These are phyloP conservation scores for Claviceps digitariae DNA, from an alignment of 2,329 filamentous ascomycete genomes.

Conservation along the genomic window DNA sequence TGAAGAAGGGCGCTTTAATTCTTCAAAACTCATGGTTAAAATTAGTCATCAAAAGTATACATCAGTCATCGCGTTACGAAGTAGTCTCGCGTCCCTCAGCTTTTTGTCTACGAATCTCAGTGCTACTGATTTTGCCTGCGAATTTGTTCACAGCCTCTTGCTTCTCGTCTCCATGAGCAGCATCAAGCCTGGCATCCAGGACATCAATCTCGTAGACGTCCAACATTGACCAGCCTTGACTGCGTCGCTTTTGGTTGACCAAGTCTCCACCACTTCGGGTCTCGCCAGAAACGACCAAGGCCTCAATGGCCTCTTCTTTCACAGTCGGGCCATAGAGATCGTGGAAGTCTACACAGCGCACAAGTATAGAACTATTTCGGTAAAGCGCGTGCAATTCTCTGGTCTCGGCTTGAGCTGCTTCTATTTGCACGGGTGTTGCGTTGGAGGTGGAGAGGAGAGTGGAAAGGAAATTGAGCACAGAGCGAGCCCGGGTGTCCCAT, in stretches of 20 bases:
- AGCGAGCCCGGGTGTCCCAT: slow-evolving; percentile 61
- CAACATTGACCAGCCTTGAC: slow-evolving; percentile 62
- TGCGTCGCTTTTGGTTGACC: slow-evolving; percentile 69
- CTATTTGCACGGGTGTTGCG: slow-evolving; percentile 7
- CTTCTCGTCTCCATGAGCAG: slow-evolving; percentile 18
- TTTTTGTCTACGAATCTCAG: slow-evolving; percentile 51
- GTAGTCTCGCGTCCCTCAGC: slow-evolving; percentile 1
- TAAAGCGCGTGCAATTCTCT: slow-evolving; percentile 34
- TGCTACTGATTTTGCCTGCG: slow-evolving; percentile 80
- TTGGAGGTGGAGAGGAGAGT: slow-evolving; percentile 37
- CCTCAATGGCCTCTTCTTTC: slow-evolving; percentile 63
- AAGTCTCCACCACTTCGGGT: slow-evolving; percentile 71
- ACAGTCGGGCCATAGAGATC: slow-evolving; percentile 88
- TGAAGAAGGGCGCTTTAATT: not conserved
- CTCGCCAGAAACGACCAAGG: slow-evolving; percentile 76
- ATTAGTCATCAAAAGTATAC: not conserved
- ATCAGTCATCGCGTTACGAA: not conserved
- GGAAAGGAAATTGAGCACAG: slow-evolving; percentile 59
- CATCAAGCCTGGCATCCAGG: slow-evolving; percentile 49
- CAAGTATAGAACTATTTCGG: slow-evolving; percentile 42
- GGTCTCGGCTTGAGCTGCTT: not conserved
- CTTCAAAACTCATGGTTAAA: not conserved
- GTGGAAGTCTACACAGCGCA: slow-evolving; percentile 74
- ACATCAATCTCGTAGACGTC: slow-evolving; percentile 85
- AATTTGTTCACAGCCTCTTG: slow-evolving; percentile 42